phyloP scores from a whole-genome alignment of 345 rosid genomes.

The Citrus trifoliata region DNA sequence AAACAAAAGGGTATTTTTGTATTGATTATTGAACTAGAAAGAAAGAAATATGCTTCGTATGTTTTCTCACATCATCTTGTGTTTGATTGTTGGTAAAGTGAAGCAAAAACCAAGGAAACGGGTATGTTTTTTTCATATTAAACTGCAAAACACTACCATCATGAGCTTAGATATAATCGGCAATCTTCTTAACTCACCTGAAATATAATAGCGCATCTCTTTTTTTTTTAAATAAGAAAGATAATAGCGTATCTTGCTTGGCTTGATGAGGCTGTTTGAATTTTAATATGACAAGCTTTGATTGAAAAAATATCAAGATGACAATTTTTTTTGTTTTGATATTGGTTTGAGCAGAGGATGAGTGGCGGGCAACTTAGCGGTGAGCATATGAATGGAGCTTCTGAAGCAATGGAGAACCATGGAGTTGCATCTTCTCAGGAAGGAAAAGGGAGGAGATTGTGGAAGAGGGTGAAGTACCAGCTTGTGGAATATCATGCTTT shows the following conservation, averaged over 20 bases:
- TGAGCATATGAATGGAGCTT: slow-evolving; percentile 22
- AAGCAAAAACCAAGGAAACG: background rate
- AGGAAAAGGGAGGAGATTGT: slow-evolving; percentile 74
- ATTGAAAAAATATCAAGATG: background rate
- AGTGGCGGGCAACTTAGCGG: slow-evolving; percentile 17
- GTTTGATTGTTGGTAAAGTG: background rate
- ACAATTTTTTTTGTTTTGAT: background rate
- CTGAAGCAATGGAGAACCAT: slow-evolving; percentile 45
- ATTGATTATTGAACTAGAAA: background rate
- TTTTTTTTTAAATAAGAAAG: too few species aligned
- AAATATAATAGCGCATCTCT: background rate
- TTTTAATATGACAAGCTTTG: background rate
- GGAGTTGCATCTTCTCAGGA: slow-evolving; percentile 27
- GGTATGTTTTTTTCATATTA: background rate
- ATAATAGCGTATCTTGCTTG: background rate
- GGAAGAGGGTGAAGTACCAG: slow-evolving; percentile 91
- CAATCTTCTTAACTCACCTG: background rate
- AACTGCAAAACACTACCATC: background rate
- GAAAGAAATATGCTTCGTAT: background rate
- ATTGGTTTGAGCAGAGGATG: slow-evolving; percentile 34
- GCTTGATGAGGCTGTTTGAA: background rate
- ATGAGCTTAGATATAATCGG: background rate
- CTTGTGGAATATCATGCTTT: slow-evolving; percentile 84
- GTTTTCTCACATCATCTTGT: background rate
- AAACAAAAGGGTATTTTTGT: background rate